A percentile compares a stretch with the other conserved stretches of the same genome.
Evolutionary conservation across 331 rosid species (phyloP).

Genomic region (Quercus phellos): DNA sequence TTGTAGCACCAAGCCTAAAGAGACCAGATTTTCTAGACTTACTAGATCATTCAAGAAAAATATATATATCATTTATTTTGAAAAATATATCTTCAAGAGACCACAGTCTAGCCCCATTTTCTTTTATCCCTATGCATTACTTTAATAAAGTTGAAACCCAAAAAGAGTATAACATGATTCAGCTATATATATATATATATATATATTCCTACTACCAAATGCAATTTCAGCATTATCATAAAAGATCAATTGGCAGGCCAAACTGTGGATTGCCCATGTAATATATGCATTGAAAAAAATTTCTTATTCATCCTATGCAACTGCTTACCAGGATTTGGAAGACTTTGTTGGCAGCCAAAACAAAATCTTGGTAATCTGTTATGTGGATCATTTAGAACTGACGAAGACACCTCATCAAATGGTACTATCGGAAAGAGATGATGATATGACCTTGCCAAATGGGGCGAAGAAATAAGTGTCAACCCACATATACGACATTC

Average conservation of each 20-base stretch:
- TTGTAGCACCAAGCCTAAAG: background rate
- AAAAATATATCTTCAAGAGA: background rate
- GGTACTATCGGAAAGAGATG: conserved; percentile 91
- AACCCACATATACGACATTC: conserved; percentile 90
- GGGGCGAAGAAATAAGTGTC: conserved; percentile 97
- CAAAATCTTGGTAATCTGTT: conserved; percentile 47
- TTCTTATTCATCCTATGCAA: background rate
- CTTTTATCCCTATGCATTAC: background rate
- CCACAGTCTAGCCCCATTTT: background rate
- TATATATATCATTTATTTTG: background rate
- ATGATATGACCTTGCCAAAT: conserved; percentile 96
- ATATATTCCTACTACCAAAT: background rate
- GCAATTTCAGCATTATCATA: background rate
- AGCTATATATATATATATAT: background rate
- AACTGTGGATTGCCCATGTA: background rate
- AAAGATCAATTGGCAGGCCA: background rate
- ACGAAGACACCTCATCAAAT: conserved; percentile 67
- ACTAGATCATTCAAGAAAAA: background rate
- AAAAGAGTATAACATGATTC: background rate
- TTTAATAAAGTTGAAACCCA: background rate
- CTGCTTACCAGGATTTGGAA: conserved; percentile 55
- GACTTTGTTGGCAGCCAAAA: conserved; percentile 89
- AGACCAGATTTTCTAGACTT: background rate
- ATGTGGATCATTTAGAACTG: conserved; percentile 38
- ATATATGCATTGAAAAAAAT: background rate